phyloP scores from a whole-genome alignment of 139 green algal species.

The Astrephomene gubernaculifera region DNA sequence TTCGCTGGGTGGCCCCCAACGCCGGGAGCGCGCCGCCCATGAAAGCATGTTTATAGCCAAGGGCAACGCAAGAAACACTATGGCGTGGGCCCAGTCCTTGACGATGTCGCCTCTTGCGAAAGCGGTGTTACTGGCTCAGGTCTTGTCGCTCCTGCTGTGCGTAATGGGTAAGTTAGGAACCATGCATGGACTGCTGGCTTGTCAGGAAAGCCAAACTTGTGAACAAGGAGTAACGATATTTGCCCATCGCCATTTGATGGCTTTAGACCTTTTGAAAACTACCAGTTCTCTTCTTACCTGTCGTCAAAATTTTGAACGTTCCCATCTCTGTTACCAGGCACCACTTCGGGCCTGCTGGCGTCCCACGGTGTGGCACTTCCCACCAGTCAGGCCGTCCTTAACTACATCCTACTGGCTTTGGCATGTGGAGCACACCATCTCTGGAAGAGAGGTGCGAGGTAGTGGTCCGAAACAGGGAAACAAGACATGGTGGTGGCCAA shows the following conservation, averaged over 20 bases:
- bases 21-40: not conserved
- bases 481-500: not conserved
- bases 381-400: conserved; percentile 72
- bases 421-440: conserved; percentile 48
- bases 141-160: conserved; percentile 66
- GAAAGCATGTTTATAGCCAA: not conserved
- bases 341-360: conserved; percentile 59
- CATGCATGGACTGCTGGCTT: no score
- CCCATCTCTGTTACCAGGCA: no score
- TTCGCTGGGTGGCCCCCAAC: not conserved
- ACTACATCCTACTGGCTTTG: conserved; percentile 73
- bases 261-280: no score
- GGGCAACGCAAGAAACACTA: no score
- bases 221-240: no score
- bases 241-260: no score
- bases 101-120: conserved; percentile 3
- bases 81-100: no score
- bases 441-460: conserved; percentile 11
- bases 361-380: conserved; percentile 66
- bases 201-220: no score
- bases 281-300: no score
- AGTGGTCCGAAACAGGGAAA: not conserved
- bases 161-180: conserved; percentile 53
- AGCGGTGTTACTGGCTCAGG: conserved; percentile 62
- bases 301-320: no score